Percentiles rank a stretch among this genome's conserved stretches.
Evolutionary conservation across 2,329 filamentous ascomycete species (phyloP).

Genomic region (Cladosporium sp.): DNA sequence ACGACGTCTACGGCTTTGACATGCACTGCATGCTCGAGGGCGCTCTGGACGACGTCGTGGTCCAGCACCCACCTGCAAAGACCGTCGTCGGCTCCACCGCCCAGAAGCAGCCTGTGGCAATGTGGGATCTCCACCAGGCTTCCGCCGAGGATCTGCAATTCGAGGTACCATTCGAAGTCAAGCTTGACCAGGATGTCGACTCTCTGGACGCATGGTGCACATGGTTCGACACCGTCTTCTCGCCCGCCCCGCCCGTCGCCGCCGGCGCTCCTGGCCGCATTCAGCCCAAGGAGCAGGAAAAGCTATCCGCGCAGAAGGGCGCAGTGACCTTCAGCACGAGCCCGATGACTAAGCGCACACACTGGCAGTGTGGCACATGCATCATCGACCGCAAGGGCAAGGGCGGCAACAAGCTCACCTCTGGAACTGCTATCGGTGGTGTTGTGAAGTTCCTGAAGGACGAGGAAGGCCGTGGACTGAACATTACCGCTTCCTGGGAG

Average conservation of each 20-base stretch:
- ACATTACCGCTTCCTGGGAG: conserved; percentile 43
- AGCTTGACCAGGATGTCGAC: conserved; percentile 62
- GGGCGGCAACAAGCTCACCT: conserved; percentile 18
- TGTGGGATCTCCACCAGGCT: conserved; percentile 74
- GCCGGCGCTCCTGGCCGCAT: conserved; percentile 51
- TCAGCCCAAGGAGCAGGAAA: conserved; percentile 30
- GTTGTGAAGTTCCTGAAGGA: conserved; percentile 24
- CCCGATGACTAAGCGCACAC: conserved; percentile 72
- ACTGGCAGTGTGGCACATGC: conserved; percentile 86
- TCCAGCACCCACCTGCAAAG: conserved; percentile 25
- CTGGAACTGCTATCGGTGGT: conserved; percentile 10
- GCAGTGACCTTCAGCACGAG: conserved; percentile 85
- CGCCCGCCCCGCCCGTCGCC: conserved; percentile 56
- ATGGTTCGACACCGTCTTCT: conserved; percentile 95
- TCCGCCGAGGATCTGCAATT: conserved; percentile 74
- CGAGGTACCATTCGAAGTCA: conserved; percentile 64
- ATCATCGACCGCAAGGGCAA: conserved; percentile 62
- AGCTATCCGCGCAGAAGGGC: conserved; percentile 59
- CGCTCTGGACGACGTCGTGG: conserved; percentile 69
- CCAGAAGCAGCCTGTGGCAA: conserved; percentile 64
- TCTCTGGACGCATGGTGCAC: conserved; percentile 82
- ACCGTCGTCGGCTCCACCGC: conserved; percentile 39
- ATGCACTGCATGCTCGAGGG: conserved; percentile 87
- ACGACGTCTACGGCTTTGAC: conserved; percentile 90
- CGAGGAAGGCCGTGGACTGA: conserved; percentile 41